Base-by-base conservation (phyloP, 2,329 filamentous ascomycete species). In the Exserohilum turcica region DNA sequence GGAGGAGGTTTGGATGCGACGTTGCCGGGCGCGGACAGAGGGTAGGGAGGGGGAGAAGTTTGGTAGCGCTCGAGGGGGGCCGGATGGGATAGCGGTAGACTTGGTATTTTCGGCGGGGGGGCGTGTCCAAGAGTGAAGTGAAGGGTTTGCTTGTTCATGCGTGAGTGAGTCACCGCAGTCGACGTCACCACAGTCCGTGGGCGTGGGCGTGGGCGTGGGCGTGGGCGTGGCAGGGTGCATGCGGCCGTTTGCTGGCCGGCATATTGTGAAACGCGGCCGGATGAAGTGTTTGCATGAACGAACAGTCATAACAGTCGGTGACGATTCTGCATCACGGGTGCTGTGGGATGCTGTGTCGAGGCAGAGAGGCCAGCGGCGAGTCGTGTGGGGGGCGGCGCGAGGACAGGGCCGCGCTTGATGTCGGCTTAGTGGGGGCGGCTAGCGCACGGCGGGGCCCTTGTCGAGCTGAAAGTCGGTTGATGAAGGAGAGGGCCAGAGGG, bases 111-210 rank as follows among this genome's bases (percentile, higher is more conserved):
- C 21, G 28, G 28, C 38, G 21, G 21, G 7, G 4, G 7, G 21
- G 21, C 21, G 21, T 24, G 7, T 4, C 7, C 4, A 5, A 24
- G 21, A 24, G 19, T 19, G 40, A 33, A 32, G 44, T 40, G 44
- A 33, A 43, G 43, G 21, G 37, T 50, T 37, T 60, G 55, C 44
- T 63, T 56, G 51, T 50, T 24, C 21, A 24, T 24, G 21, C 48
- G 43, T 57, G 56, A 56, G 58, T 74, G 71, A 74, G 61, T 74
- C 71, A 73, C 60, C 57, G 49, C 50, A 54, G 36, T 64, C 58
- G 68, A 73, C 70, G 67, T 73, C 56, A 67, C 52, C 37, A 43
- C 65, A 66, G 21, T 4, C 4, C 4, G 21, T 24, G 38, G 38
- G 13, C 16, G 24, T 18, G 16, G 18, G 13, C 35, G 67, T 71